phyloP scores from a whole-genome alignment of 257 asterid species.

The Nicotiana noctiflora region DNA sequence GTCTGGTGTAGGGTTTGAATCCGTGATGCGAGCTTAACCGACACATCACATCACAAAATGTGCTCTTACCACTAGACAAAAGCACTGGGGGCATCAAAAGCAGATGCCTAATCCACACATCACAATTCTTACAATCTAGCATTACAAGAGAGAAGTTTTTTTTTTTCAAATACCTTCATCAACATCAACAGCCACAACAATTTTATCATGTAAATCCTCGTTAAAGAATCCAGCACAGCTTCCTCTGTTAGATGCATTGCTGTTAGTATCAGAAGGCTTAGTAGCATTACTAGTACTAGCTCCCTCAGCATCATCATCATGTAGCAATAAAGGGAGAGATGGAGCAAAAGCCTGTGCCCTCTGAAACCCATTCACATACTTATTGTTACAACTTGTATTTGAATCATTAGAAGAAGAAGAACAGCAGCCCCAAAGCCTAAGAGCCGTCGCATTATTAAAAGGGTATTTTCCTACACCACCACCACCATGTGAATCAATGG shows the following conservation, averaged over 20 bases:
- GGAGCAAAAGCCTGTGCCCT: conserved; percentile 33
- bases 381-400: conserved; percentile 12
- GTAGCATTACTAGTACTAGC: neutral
- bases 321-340: conserved; percentile 26
- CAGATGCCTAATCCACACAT: too few relatives aligned
- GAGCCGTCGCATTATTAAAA: conserved; percentile 13
- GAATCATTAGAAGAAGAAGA: conserved; percentile 8
- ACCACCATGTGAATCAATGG: neutral
- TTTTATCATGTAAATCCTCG: neutral
- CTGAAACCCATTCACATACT: conserved; percentile 20
- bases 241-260: neutral
- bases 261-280: neutral
- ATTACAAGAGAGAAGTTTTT: neutral
- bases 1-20: too few relatives aligned
- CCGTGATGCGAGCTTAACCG: too few relatives aligned
- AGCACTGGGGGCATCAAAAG: too few relatives aligned
- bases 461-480: conserved; percentile 8
- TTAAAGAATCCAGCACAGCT: conserved; percentile 1
- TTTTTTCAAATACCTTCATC: conserved; percentile 58
- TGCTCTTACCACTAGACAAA: too few relatives aligned
- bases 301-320: conserved; percentile 31
- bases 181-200: conserved; percentile 21
- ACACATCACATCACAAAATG: too few relatives aligned
- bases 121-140: neutral
- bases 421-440: conserved; percentile 29